Percentiles rank a stretch among this genome's conserved stretches.
These are phyloP conservation scores for Penicillium waksmanii DNA, from an alignment of 495 filamentous ascomycete species.

Conservation along the genomic window DNA sequence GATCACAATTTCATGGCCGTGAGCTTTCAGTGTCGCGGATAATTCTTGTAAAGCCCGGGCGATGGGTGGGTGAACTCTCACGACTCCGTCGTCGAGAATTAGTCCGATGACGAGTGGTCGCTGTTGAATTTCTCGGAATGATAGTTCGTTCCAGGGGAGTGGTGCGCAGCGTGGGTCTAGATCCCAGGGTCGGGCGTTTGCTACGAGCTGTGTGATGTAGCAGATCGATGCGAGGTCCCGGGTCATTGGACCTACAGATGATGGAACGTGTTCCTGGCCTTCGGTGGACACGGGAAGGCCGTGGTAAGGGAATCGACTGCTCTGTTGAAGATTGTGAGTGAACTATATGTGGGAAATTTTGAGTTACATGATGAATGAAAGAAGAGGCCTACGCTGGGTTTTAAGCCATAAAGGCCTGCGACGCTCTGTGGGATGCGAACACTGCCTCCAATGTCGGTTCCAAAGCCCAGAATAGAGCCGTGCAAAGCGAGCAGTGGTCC, in stretches of 20 bases:
- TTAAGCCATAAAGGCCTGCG: conserved; percentile 58
- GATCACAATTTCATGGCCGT: conserved; percentile 52
- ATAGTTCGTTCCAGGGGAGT: conserved; percentile 47
- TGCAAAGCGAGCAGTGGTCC: conserved; percentile 61
- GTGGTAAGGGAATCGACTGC: conserved; percentile 48
- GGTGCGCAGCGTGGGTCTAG: conserved; percentile 52
- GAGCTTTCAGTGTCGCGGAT: conserved; percentile 34
- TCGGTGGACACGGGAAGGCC: conserved; percentile 54
- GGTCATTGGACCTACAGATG: conserved; percentile 54
- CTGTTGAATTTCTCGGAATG: conserved; percentile 43
- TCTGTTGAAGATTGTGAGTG: conserved; percentile 30
- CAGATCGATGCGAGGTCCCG: conserved; percentile 45
- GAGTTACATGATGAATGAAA: background rate
- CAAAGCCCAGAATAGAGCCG: conserved; percentile 66
- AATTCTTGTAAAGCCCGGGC: conserved; percentile 44
- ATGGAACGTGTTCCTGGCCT: conserved; percentile 59
- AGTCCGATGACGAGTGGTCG: conserved; percentile 51
- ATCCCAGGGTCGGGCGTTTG: conserved; percentile 45
- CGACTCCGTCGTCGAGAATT: conserved; percentile 54
- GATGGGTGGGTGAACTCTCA: conserved; percentile 54
- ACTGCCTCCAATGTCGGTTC: conserved; percentile 66
- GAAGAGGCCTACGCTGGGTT: conserved; percentile 51
- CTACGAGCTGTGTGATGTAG: conserved; percentile 45
- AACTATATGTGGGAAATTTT: background rate
- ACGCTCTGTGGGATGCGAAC: conserved; percentile 59